Conservation (phyloP, 2,329 filamentous ascomycete genomes). For the Lecanicillium sp. region DNA sequence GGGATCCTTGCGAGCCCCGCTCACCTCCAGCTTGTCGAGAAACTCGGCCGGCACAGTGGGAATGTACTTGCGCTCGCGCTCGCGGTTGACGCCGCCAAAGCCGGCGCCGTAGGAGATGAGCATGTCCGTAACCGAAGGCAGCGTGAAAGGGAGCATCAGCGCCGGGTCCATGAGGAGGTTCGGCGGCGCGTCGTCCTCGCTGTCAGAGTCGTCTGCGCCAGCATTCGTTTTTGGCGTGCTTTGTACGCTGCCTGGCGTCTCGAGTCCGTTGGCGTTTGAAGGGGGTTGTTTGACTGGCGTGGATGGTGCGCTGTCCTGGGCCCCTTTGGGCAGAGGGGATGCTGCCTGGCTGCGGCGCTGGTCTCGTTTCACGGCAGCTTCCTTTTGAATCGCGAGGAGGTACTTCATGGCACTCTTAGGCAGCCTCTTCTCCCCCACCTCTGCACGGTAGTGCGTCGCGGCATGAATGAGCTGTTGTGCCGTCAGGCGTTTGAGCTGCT, state of each 20-base stretch:
- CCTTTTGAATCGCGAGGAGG: constrained; percentile 67
- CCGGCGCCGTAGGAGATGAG: constrained; percentile 90
- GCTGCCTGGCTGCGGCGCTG: constrained; percentile 39
- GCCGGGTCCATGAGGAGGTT: constrained; percentile 80
- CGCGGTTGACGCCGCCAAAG: constrained; percentile 85
- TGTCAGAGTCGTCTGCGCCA: constrained; percentile 43
- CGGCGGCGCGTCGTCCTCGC: constrained; percentile 63
- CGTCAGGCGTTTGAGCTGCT: constrained; percentile 78
- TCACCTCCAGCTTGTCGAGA: constrained; percentile 71
- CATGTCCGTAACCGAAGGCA: constrained; percentile 97
- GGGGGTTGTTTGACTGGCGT: constrained; percentile 34
- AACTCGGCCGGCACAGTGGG: constrained; percentile 93
- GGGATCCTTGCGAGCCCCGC: constrained; percentile 40
- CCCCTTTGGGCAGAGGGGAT: constrained; percentile 29
- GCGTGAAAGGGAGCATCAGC: constrained; percentile 87
- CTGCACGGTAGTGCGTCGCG: constrained; percentile 85
- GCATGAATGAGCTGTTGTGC: constrained; percentile 87
- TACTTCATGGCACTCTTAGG: constrained; percentile 86
- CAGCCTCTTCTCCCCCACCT: constrained; percentile 89
- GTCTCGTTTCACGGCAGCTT: constrained; percentile 55
- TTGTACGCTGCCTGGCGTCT: constrained; percentile 33
- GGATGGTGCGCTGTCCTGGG: constrained; percentile 30
- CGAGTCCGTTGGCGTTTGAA: constrained; percentile 35
- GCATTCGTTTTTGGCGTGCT: constrained; percentile 30
- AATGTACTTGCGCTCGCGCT: constrained; percentile 90